phyloP scores from a whole-genome alignment of 164 flowering plant genomes.

The Vitis cinerea region DNA sequence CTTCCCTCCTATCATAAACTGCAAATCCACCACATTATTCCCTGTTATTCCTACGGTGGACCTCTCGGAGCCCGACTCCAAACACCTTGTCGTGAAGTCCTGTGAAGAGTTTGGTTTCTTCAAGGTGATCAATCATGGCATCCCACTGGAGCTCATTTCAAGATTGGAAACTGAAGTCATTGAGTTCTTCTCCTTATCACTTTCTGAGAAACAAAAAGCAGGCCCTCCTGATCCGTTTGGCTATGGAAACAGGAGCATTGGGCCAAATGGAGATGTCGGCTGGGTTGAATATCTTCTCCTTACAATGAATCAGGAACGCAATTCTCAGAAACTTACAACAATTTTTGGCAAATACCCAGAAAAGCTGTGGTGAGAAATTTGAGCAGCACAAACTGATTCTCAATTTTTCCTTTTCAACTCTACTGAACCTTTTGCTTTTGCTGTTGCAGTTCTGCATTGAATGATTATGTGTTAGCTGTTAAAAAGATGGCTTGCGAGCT shows the following conservation, averaged over 20 bases:
- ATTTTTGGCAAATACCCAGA: slow-evolving; percentile 23
- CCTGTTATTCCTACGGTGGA: slow-evolving; percentile 15
- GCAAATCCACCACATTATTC: background rate
- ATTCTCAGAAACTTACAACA: slow-evolving; percentile 16
- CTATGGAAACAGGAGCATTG: slow-evolving; percentile 39
- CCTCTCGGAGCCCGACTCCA: slow-evolving; percentile 31
- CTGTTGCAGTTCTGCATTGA: slow-evolving; percentile 21
- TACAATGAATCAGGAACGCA: background rate
- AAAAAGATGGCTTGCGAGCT: slow-evolving; percentile 33
- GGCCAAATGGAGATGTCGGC: slow-evolving; percentile 40
- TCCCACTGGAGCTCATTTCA: slow-evolving; percentile 31
- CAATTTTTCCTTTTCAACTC: background rate
- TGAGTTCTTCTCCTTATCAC: slow-evolving; percentile 31
- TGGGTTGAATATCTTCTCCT: slow-evolving; percentile 41
- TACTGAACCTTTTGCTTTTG: too few species aligned
- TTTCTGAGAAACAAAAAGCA: slow-evolving; percentile 27
- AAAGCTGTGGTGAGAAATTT: slow-evolving; percentile 20
- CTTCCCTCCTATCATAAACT: too few species aligned
- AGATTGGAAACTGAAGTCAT: slow-evolving; percentile 27
- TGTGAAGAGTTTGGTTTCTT: slow-evolving; percentile 43
- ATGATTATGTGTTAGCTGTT: slow-evolving; percentile 25
- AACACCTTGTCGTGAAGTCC: slow-evolving; percentile 31
- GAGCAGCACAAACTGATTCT: too few species aligned
- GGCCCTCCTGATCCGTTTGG: slow-evolving; percentile 36
- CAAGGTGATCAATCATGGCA: slow-evolving; percentile 41